phyloP scores from a whole-genome alignment of 139 green algal species.

The Picochlorum sp. region DNA sequence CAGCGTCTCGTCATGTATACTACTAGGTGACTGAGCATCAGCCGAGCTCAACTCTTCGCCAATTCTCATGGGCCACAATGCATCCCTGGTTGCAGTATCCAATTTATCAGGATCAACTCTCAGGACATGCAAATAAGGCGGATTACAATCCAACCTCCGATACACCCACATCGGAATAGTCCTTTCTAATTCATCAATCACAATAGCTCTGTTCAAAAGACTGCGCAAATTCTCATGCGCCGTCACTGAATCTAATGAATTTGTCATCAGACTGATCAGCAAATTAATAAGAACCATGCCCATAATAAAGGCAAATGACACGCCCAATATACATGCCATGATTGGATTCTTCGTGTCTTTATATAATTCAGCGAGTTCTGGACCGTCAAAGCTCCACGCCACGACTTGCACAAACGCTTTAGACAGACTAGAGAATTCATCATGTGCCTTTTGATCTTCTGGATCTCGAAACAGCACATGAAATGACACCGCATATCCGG shows the following conservation, averaged over 20 bases:
- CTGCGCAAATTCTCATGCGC: conserved; percentile 27
- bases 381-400: neutral
- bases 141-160: neutral
- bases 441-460: conserved; percentile 20
- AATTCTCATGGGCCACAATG: neutral
- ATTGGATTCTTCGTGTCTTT: conserved; percentile 2
- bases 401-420: conserved; percentile 11
- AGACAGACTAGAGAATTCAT: conserved; percentile 5
- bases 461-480: conserved; percentile 39
- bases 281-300: conserved; percentile 43
- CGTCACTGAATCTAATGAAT: conserved; percentile 26
- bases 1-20: no score
- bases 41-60: no score
- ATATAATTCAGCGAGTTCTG: neutral
- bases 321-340: conserved; percentile 3
- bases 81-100: conserved; percentile 1
- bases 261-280: conserved; percentile 38
- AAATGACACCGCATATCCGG: conserved; percentile 38
- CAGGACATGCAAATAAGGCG: conserved; percentile 6
- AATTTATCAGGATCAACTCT: conserved; percentile 15
- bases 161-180: conserved; percentile 30
- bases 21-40: no score
- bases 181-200: conserved; percentile 49
- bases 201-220: conserved; percentile 22
- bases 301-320: conserved; percentile 12